Base-by-base conservation (phyloP, 192 early-diverging fungal species). In the Mortierella alpina region DNA sequence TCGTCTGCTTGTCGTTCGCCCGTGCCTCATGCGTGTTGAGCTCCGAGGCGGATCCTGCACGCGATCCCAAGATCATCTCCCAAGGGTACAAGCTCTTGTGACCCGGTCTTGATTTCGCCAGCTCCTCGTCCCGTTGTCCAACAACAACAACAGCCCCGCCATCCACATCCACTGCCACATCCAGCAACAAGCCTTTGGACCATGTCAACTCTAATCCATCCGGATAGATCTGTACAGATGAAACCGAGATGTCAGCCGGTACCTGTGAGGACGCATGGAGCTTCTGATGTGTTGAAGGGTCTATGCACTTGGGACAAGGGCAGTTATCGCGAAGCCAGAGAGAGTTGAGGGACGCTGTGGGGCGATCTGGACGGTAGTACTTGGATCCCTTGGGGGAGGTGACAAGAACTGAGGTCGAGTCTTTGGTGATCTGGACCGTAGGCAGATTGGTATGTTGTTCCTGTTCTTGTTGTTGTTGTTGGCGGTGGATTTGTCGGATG, bases 261-360 rank as follows among this genome's bases (percentile, higher is more conserved):
- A 89, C 68, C 39, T 89, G 73, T 10, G 82, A 79, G 14, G 68
- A 84, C 0, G 84, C 84, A 56, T 90, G 88, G 8, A 90, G 60
- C 61, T 89, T 90, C 52, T 90, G 88, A 0, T 69, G 73, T 44
- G 63, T 90, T 12, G 70, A 56, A 7, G 86, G 82, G 44, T 90
- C 85, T 41, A 90, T 41, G 67, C 89, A 90, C 7, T 50, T 42
- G 7, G 85, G 55, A 41, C 89, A 90, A 18, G 67, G 86, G 55
- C 89, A 90, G 58, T 89, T 88, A 65, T 90, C 89, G 47, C 88
- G 63, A 42, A 90, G 85, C 89, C 89, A 90, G 15, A 88, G 50
- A 14, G 67, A 39, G 46, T 59, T 50, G 6, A 60, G 12, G n/a
- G 48, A 46, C 14, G 48, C 52, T 17, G 39, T 44, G 31, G 31